Evolutionary conservation across 2,329 filamentous ascomycete species (phyloP), one percentile per base, ranked within the genome.

Genomic region (Amauroascus niger): DNA sequence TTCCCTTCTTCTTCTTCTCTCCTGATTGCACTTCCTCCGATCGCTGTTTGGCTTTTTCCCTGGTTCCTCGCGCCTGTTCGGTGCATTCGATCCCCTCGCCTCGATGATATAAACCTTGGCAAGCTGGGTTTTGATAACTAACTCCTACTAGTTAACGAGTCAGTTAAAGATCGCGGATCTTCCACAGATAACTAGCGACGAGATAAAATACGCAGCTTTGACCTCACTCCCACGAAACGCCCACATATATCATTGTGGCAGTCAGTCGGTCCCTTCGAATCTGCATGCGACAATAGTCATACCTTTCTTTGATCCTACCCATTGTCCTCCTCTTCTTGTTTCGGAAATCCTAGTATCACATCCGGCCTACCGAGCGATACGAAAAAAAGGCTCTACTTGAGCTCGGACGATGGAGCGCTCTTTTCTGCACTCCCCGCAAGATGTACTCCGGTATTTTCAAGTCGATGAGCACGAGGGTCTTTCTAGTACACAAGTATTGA

Each of bases 381-480:
- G n/a, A n/a, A n/a, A n/a, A n/a, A 13, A 26, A 6, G 39, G 32
- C 22, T 39, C 46, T 51, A 16, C 14, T 44, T 26, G 24, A 24
- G 18, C 7, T 20, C 22, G 16, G 22, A 44, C 32, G 53, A 80
- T 80, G 78, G 77, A 80, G 62, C 73, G 75, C 64, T 72, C 78
- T 35, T 80, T 75, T 62, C 69, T 74, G 41, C 70, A 68, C 61
- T 71, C 75, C 58, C 68, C 74, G 49, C 66, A 68, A 46, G 74
- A 80, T 60, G 73, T 73, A 63, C 72, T 81, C 58, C 67, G 70
- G 58, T 68, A 77, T 58, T 80, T 81, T 63, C 61, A 71, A 58
- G 77, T 79, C 52, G 67, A 70, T 20, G 76, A 80, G 65, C 61
- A 69, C 45, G 65, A 68, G 49, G 79, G 79, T 55, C 65, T 81